Base-by-base conservation (phyloP, 106 monocot species). In the Dioscorea zingiberensis region DNA sequence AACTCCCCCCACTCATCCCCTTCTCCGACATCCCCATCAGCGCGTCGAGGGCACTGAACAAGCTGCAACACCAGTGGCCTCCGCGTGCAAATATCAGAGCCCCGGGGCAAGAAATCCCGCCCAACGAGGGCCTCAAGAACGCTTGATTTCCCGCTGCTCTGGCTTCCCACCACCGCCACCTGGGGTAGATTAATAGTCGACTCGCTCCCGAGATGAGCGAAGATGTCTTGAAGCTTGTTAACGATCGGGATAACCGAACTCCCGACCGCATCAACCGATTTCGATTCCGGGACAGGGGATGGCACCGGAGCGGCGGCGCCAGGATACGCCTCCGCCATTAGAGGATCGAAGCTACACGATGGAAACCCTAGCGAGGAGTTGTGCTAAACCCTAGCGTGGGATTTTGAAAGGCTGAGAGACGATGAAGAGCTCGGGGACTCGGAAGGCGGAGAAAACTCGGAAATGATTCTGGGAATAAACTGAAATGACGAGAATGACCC, bases 61-160 rank as follows among this genome's bases (percentile, higher is more conserved):
- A 97, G 86, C 75, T 97, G 91, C 51, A 97, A 83, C 29, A 97
- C 92, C 7, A 92, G 84, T 7, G 97, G 97, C 18, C 97, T 59
- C 28, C 97, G 70, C 19, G 97, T 92, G 54, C 91, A 92, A 32
- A 91, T 88, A 32, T 93, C 88, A 3, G 78, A 64, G 19, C 97
- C 92, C 13, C 97, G 76, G 15, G 97, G 92, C 10, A 97, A 73
- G 59, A 97, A 97, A 60, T 97, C 97, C 21, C 91, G 73, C 24
- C 92, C 97, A 17, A 91, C 91, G 21, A 97, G 83, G 18, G 97
- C 85, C 79, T 97, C 97, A 15, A 97, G 77, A 14, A 97, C 97
- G 81, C 97, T 97, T 51, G 97, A 92, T 66, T 97, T 97, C 4
- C 97, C 97, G 69, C 97, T 97, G 74, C 97, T 92, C 83, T 97